Evolutionary conservation across 345 rosid species (phyloP).

Genomic region (Citropsis articulata): DNA sequence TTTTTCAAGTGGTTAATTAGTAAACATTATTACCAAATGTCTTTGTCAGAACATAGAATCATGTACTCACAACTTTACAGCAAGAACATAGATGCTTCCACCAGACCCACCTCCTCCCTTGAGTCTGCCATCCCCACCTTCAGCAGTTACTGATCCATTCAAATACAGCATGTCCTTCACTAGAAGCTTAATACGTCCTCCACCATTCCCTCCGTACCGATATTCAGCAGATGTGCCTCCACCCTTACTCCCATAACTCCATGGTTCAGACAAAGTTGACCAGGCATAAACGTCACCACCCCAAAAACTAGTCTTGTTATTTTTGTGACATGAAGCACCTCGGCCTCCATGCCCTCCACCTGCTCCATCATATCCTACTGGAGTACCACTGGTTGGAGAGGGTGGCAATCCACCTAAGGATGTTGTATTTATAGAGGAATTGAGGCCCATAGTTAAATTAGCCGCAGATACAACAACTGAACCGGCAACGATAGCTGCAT

Average conservation of each 20-base stretch:
- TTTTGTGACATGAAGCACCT: slow-evolving; percentile 83
- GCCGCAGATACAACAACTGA: slow-evolving; percentile 59
- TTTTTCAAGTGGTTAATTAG: slow-evolving; percentile 5
- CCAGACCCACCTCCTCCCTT: slow-evolving; percentile 97
- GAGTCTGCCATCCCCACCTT: slow-evolving; percentile 81
- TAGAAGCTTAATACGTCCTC: slow-evolving; percentile 73
- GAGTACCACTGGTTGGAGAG: slow-evolving; percentile 95
- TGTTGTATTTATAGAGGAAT: slow-evolving; percentile 72
- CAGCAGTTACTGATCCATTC: slow-evolving; percentile 77
- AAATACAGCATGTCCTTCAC: slow-evolving; percentile 58
- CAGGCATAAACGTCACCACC: slow-evolving; percentile 97
- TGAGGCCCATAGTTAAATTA: slow-evolving; percentile 55
- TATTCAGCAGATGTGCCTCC: slow-evolving; percentile 48
- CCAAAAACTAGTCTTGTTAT: slow-evolving; percentile 62
- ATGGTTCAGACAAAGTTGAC: slow-evolving; percentile 77
- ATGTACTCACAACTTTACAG: slow-evolving; percentile 76
- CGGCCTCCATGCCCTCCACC: slow-evolving; percentile 99
- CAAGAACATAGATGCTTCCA: slow-evolving; percentile 69
- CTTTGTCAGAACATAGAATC: not conserved
- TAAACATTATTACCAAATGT: not conserved
- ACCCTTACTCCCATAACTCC: slow-evolving; percentile 96
- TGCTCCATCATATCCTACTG: slow-evolving; percentile 74
- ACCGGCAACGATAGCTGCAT: slow-evolving; percentile 66
- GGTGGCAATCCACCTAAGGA: slow-evolving; percentile 85
- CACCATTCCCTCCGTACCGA: slow-evolving; percentile 77